Evolutionary conservation across 1,139 yeast genomes (phyloP).

Genomic region (Debaryomyces nepalensis): DNA sequence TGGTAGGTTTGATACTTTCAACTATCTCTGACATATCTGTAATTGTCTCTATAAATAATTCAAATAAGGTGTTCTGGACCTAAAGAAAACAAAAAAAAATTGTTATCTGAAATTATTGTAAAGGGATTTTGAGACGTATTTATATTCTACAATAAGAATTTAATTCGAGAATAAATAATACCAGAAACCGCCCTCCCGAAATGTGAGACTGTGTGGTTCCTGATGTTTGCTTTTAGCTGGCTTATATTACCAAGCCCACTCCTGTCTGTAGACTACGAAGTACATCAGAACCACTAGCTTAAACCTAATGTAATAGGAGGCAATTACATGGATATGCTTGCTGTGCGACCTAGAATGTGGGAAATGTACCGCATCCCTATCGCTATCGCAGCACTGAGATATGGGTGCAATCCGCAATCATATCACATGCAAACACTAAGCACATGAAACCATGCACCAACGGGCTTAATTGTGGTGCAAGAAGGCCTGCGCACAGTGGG

Average conservation of each 20-base stretch:
- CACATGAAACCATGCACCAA: too few species aligned
- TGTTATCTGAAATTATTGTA: not conserved
- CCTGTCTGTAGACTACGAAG: too few species aligned
- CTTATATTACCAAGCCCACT: not conserved
- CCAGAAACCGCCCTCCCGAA: conserved; percentile 2
- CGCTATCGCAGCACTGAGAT: too few species aligned
- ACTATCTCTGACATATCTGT: conserved; percentile 8
- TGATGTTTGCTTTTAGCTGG: conserved; percentile 1
- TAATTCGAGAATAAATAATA: not conserved
- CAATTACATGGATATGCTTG: too few species aligned
- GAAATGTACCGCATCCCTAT: too few species aligned
- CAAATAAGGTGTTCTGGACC: not conserved
- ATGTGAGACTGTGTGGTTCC: conserved; percentile 1
- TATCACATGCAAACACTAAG: too few species aligned
- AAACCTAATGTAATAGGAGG: too few species aligned
- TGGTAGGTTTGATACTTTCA: conserved; percentile 10
- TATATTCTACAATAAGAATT: not conserved
- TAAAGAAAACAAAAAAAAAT: not conserved
- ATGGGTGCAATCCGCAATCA: too few species aligned
- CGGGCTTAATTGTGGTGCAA: too few species aligned
- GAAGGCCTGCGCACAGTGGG: too few species aligned
- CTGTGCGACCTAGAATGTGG: too few species aligned
- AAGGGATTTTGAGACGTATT: conserved; percentile 1
- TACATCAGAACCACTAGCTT: too few species aligned
- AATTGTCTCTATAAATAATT: conserved; percentile 4